Evolutionary conservation across 1,284 basidiomycete species (phyloP).

Genomic region (Schizopora paradoxa): DNA sequence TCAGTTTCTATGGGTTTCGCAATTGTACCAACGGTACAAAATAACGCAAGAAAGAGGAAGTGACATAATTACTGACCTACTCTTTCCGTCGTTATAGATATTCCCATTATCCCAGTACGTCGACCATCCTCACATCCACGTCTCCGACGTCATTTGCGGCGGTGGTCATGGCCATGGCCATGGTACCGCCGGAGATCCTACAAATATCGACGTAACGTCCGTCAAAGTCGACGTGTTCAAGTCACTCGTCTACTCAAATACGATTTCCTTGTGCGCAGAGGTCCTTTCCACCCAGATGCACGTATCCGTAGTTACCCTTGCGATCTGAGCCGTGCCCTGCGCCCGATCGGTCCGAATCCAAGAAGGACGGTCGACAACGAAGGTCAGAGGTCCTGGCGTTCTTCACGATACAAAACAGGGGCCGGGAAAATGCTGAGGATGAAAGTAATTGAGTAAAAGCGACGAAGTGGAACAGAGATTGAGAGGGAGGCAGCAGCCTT

Average conservation of each 20-base stretch:
- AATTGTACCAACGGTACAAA: no score
- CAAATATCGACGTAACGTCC: conserved; percentile 11
- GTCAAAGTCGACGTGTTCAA: conserved; percentile 32
- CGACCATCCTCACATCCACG: conserved; percentile 41
- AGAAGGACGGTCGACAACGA: conserved; percentile 13
- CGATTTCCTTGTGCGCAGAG: neutral
- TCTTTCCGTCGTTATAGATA: no score
- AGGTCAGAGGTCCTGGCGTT: conserved; percentile 12
- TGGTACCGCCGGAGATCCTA: conserved; percentile 15
- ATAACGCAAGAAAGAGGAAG: no score
- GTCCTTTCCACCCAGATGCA: no score
- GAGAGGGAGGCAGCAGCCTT: conserved; percentile 62
- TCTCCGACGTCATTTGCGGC: conserved; percentile 23
- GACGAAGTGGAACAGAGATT: conserved; percentile 63
- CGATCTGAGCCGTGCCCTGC: neutral
- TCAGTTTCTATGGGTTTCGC: no score
- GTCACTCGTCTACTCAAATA: conserved; percentile 16
- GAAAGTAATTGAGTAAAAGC: conserved; percentile 44
- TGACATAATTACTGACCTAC: no score
- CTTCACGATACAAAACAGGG: conserved; percentile 13
- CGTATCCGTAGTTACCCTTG: no score
- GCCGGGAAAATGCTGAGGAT: conserved; percentile 24
- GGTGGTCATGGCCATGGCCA: conserved; percentile 15
- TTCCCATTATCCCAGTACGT: no score
- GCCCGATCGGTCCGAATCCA: neutral